Percentiles rank a stretch among this genome's conserved stretches.
These are phyloP conservation scores for Hygrophoropsis aurantiaca DNA, from an alignment of 768 basidiomycete genomes.

Conservation along the genomic window DNA sequence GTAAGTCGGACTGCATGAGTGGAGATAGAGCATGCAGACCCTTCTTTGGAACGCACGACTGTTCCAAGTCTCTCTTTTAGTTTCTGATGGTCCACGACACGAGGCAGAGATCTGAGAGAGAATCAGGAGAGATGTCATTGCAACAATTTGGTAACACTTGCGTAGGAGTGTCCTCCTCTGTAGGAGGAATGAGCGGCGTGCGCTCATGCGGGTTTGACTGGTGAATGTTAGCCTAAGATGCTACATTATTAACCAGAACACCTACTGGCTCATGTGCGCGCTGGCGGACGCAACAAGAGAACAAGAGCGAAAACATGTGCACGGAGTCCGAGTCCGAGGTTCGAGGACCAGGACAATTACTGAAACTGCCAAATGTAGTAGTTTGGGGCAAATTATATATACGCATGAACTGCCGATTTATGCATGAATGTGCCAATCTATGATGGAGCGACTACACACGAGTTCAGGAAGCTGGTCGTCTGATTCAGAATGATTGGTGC, in stretches of 20 bases:
- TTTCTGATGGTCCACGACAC: constrained; percentile 46
- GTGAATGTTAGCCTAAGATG: not conserved
- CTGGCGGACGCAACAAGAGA: constrained; percentile 27
- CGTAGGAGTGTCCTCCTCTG: constrained; percentile 25
- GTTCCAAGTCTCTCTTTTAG: constrained; percentile 50
- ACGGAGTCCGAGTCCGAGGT: not conserved
- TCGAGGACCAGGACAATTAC: too few species aligned
- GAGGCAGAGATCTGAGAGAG: constrained; percentile 22
- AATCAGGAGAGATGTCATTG: constrained; percentile 2
- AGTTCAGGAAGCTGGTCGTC: too few species aligned
- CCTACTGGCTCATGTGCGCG: constrained; percentile 19
- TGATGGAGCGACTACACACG: too few species aligned
- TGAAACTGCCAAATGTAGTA: too few species aligned
- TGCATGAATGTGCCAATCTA: too few species aligned
- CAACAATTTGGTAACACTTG: constrained; percentile 7
- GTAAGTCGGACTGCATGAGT: not conserved
- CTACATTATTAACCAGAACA: not conserved
- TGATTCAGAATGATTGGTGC: too few species aligned
- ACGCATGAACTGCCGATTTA: too few species aligned
- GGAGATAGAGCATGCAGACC: constrained; percentile 37
- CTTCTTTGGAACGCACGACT: constrained; percentile 62
- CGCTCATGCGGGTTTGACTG: constrained; percentile 17
- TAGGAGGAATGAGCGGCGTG: constrained; percentile 27
- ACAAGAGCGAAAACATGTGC: constrained; percentile 27
- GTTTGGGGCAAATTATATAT: too few species aligned